Evolutionary conservation across 495 filamentous ascomycete species (phyloP), one percentile per base, ranked within the genome.

Genomic region (Clavariopsis aquatica): DNA sequence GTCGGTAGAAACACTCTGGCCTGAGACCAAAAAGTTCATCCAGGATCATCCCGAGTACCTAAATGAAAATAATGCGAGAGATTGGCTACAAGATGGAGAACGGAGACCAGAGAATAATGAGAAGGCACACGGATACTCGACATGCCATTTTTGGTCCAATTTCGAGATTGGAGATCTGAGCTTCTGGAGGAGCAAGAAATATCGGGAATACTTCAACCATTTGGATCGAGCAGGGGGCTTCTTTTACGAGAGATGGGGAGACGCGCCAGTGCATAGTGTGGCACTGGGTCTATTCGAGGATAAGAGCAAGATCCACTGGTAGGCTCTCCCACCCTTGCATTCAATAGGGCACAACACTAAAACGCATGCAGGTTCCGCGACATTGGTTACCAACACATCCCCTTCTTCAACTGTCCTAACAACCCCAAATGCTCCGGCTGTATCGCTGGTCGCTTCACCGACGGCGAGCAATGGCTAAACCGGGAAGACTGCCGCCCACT

Each of bases 91-190:
- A 17, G 94, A 99, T 71, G 84, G 83, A 41, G 74, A 81, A 46
- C 82, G 85, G 54, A 83, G 95, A 51, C 94, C 95, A 8, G 83
- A 91, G 19, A 90, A 96, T 75, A 90, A 88, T 69, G 64, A 78
- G 20, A 84, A 86, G 52, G 93, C 91, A 29, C 86, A 94, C 62
- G 94, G 94, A 38, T 98, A 97, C 81, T 94, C 90, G 12, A 98
- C 95, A n/a, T 99, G 95, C 75, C 95, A 99, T 77, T 99, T 99
- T 81, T 99, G 95, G 95, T 92, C 86, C 62, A 99, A 99, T 78
- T 99, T 99, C 72, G 95, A 99, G 78, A 95, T 99, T 69, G 95
- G 86, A 34, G 92, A 96, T 73, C 85, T 99, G 85, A 84, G 83
- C 64, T 97, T 99, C 79, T 99, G 93, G 91, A 82, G 95, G 12